Percentiles rank a stretch among this genome's conserved stretches.
phyloP scores from a whole-genome alignment of 2,329 filamentous ascomycete genomes.

The Aureobasidium musti region DNA sequence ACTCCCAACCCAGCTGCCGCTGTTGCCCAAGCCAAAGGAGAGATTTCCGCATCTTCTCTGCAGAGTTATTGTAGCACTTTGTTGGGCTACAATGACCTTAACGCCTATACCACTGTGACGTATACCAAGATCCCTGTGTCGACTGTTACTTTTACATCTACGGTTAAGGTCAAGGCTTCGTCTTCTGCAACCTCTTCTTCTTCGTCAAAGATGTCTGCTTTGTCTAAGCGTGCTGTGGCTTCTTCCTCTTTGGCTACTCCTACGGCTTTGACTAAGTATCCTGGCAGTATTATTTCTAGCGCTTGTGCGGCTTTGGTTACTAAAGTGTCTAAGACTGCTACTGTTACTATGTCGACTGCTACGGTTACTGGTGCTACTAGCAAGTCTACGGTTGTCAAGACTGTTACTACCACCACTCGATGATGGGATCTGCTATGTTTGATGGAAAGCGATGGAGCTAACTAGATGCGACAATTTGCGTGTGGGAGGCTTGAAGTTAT shows the following conservation, averaged over 20 bases:
- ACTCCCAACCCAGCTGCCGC: conserved; percentile 28
- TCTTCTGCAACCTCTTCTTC: neutral
- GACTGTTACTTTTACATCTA: neutral
- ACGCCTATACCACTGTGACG: conserved; percentile 2
- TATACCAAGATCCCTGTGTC: conserved; percentile 1
- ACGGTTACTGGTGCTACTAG: conserved; percentile 33
- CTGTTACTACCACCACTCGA: conserved; percentile 29
- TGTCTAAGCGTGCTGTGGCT: conserved; percentile 10
- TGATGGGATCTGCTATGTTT: neutral
- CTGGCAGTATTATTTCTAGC: conserved; percentile 29
- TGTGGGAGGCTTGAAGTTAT: neutral
- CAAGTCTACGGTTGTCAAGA: conserved; percentile 20
- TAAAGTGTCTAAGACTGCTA: conserved; percentile 20
- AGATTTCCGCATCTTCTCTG: conserved; percentile 9
- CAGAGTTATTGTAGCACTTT: conserved; percentile 14
- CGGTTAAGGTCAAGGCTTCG: conserved; percentile 2
- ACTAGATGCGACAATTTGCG: neutral
- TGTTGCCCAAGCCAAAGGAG: conserved; percentile 31
- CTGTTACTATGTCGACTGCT: conserved; percentile 7
- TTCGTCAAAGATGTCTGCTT: neutral
- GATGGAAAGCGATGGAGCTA: neutral
- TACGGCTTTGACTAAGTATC: conserved; percentile 30
- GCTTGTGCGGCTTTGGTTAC: conserved; percentile 30
- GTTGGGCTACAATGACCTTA: conserved; percentile 1
- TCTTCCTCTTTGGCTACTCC: conserved; percentile 17